Base-by-base conservation (phyloP, 2,329 filamentous ascomycete species). In the Colletotrichum liriopes region DNA sequence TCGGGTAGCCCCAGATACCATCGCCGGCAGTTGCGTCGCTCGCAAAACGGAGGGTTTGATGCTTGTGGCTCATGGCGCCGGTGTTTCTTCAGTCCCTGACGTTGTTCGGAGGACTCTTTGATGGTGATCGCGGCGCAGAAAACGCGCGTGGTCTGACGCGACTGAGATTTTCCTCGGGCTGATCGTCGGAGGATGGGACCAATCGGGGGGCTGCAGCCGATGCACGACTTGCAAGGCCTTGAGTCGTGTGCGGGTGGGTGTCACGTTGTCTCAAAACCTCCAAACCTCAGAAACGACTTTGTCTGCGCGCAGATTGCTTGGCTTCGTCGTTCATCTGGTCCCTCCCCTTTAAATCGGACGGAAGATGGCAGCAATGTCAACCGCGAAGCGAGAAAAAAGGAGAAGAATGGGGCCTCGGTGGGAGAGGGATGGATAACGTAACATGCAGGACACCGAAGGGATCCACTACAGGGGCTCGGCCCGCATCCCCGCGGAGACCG, bases 1-100 rank as follows among this genome's bases (percentile, higher is more conserved):
- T 83, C 18, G 82, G 79, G n/a, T 81, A 80, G 64, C 82, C 81
- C 82, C 82, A 84, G 43, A 75, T 78, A 52, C 82, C 82, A 45
- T 75, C 75, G 54, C 80, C 61, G 29, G 82, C 77, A 62, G 79
- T 74, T 52, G 77, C 74, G 71, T 84, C 82, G 68, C 80, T 80
- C 6, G 78, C 77, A 52, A 82, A 83, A 65, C 78, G 79, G 47
- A 79, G 77, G 26, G 82, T 83, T 55, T 84, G 82, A 64, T 83
- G 82, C 6, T 81, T 43, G 43, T 70, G 72, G 23, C 67, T 67
- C 71, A 71, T 66, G 29, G 2, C 39, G 45, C 8, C 11, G 16
- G 29, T 11, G 23, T 12, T 26, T 8, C 16, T 43, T 43, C 20
- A 8, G 29, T 37, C 20, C 7, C 18, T 14, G 58, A 12, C 18